Conservation (phyloP, 2,329 filamentous ascomycete genomes). For the Metarhizium brunneum region DNA sequence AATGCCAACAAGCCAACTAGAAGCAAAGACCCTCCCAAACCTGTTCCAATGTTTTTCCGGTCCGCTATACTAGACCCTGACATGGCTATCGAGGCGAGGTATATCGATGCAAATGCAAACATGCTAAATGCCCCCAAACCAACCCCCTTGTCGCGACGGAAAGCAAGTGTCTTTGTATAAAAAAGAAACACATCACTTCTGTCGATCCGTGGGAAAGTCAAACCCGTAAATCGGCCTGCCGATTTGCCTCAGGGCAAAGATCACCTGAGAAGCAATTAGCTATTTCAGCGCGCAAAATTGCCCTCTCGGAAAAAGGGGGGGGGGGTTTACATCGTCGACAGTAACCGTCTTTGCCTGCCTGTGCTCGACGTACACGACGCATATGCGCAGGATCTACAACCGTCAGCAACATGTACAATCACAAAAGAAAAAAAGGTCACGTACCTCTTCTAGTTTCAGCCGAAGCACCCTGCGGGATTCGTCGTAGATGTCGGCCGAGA, state of each 20-base stretch:
- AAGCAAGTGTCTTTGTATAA: no score
- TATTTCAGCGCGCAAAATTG: constrained; percentile 2
- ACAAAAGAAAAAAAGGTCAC: constrained; percentile 5
- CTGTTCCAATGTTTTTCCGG: no score
- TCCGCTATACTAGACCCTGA: no score
- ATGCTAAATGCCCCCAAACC: no score
- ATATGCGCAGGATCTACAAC: constrained; percentile 42
- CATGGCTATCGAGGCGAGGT: no score
- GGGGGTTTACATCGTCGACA: constrained; percentile 43
- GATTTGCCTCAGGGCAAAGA: constrained; percentile 37
- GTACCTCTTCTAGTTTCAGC: constrained; percentile 36
- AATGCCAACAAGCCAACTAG: no score
- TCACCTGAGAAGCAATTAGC: constrained; percentile 32
- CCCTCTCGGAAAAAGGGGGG: neutral
- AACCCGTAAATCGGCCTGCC: constrained; percentile 51
- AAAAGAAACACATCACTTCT: neutral
- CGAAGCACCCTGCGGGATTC: constrained; percentile 47
- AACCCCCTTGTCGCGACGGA: no score
- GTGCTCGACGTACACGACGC: constrained; percentile 43
- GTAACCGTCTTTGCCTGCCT: constrained; percentile 52
- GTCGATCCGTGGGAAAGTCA: constrained; percentile 21
- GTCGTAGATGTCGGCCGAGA: constrained; percentile 55
- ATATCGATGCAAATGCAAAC: no score
- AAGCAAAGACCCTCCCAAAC: no score
- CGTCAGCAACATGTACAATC: neutral